Percentiles rank a stretch among this genome's conserved stretches.
phyloP scores from a whole-genome alignment of 192 early-diverging fungal species.

The Tieghemiomyces parasiticus region DNA sequence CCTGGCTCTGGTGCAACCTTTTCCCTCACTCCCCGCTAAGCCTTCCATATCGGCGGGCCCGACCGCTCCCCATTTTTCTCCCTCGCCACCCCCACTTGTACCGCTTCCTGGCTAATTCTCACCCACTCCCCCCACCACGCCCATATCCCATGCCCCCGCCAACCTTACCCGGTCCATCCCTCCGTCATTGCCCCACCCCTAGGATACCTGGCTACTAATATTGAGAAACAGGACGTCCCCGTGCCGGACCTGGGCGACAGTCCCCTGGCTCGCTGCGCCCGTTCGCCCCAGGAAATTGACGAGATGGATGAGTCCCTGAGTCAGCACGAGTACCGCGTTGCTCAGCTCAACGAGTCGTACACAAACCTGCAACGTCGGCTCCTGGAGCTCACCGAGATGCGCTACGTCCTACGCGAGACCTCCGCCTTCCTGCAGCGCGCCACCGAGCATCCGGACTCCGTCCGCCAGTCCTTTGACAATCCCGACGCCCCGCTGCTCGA shows the following conservation, averaged over 20 bases:
- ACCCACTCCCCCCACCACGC: no score
- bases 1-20: no score
- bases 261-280: slow-evolving; percentile 35
- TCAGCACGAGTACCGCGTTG: slow-evolving; percentile 68
- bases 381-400: slow-evolving; percentile 78
- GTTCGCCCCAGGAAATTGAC: slow-evolving; percentile 82
- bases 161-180: no score
- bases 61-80: no score
- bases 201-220: slow-evolving; percentile 73
- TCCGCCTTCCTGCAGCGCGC: slow-evolving; percentile 68
- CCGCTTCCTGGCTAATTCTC: no score
- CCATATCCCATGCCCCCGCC: no score
- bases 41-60: no score
- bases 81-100: no score
- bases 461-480: slow-evolving; percentile 32
- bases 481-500: slow-evolving; percentile 14
- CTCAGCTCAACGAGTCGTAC: slow-evolving; percentile 75
- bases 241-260: slow-evolving; percentile 29
- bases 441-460: slow-evolving; percentile 19
- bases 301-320: slow-evolving; percentile 69
- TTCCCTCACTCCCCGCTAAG: no score
- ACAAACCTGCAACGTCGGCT: slow-evolving; percentile 77
- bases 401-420: slow-evolving; percentile 81
- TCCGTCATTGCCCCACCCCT: no score
- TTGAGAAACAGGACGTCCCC: slow-evolving; percentile 60